Base-by-base conservation (phyloP, 2,329 filamentous ascomycete genomes). In the Leptographium radiaticola region DNA sequence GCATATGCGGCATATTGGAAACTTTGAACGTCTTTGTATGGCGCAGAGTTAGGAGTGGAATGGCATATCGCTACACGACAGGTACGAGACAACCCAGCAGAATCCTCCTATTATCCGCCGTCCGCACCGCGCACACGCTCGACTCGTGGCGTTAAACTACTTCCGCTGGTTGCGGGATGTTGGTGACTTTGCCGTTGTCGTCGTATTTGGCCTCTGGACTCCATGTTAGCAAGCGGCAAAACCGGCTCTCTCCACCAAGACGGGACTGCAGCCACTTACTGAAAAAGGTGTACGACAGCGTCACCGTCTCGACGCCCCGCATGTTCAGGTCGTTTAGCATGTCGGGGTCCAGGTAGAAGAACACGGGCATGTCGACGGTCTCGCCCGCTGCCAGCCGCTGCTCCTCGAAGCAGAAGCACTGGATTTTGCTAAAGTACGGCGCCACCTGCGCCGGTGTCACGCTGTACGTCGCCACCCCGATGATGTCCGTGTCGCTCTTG, bases 361-460 rank as follows among this genome's bases (percentile, higher is more conserved):
- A 98, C 0, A 98, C 94, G 0, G 93, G 94, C 94, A 98, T 98
- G 68, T 98, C 93, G 53, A 98, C 93, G 46, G 89, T 93, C 76
- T 98, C 94, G 46, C 91, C 90, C 7, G 90, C 90, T 66, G 93
- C 91, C 60, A 98, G 70, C 57, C 94, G 79, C 76, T 98, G 93
- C 70, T 89, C 91, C 72, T 98, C 93, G 64, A 98, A 98, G 70
- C 93, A 98, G 70, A 98, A 98, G 66, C 93, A 98, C 70, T 98
- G 93, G 47, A 98, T 98, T 78, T 98, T 98, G 79, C 87, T 94
- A 66, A 98, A 98, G 68, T 98, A 98, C 1, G 89, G 90, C 45
- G 93, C 91, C 46, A 95, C 90, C 71, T 98, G 93, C 4, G 82
- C 93, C 0, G 93, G 93, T 3, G 91, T 96, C 34, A 98, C 94